Percentiles rank a stretch among this genome's conserved stretches.
phyloP scores from a whole-genome alignment of 306 rosid genomes.

The barrel medic (Medicago truncatula) region DNA sequence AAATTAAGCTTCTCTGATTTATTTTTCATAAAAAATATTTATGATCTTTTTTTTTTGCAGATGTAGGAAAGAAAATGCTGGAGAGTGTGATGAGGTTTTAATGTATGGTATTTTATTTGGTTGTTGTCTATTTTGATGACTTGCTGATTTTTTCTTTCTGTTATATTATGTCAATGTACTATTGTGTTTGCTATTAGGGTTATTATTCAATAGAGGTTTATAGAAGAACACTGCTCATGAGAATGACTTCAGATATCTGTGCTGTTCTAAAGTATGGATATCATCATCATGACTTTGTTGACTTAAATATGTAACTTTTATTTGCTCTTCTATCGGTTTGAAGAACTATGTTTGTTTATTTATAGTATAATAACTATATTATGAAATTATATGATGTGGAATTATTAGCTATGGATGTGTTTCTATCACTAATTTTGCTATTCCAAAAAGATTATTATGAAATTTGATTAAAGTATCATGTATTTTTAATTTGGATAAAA shows the following conservation, averaged over 20 bases:
- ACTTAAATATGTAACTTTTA: slow-evolving; percentile 44
- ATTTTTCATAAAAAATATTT: background rate
- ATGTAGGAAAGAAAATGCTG: slow-evolving; percentile 51
- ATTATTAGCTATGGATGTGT: slow-evolving; percentile 1
- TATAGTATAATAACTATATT: background rate
- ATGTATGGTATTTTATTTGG: slow-evolving; percentile 11
- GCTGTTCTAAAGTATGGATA: slow-evolving; percentile 25
- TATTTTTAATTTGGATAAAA: too few relatives aligned
- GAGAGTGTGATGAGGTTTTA: slow-evolving; percentile 28
- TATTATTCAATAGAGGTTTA: slow-evolving; percentile 36
- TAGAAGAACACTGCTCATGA: slow-evolving; percentile 31
- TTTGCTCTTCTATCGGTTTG: background rate
- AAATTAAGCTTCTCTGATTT: background rate
- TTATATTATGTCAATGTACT: slow-evolving; percentile 17
- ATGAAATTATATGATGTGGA: background rate
- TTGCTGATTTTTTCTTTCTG: background rate
- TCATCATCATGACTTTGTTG: slow-evolving; percentile 43
- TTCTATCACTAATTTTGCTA: background rate
- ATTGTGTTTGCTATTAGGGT: slow-evolving; percentile 30
- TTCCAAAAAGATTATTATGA: background rate
- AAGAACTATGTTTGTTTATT: slow-evolving; percentile 20
- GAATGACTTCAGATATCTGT: slow-evolving; percentile 24
- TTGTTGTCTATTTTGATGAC: slow-evolving; percentile 19
- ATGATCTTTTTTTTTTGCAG: slow-evolving; percentile 54
- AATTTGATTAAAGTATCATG: too few relatives aligned